A percentile compares a stretch with the other conserved stretches of the same genome.
Evolutionary conservation across 805 yeast species (phyloP).

Genomic region (Nakazawaea pomicola): DNA sequence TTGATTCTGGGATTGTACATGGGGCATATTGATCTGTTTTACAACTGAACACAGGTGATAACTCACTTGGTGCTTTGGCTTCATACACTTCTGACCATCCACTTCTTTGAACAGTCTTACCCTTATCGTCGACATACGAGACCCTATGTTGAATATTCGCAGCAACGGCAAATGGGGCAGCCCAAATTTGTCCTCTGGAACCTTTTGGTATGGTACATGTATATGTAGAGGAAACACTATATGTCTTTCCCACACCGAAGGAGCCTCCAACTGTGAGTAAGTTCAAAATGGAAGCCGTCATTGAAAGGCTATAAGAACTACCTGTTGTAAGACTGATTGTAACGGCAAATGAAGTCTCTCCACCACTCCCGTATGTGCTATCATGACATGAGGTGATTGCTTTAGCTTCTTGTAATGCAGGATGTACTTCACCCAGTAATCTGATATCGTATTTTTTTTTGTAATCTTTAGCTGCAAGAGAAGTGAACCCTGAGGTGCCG

Average conservation of each 20-base stretch:
- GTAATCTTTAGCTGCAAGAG: neutral
- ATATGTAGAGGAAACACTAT: neutral
- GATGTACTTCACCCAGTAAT: neutral
- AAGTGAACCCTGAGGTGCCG: neutral
- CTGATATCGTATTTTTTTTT: constrained; percentile 4
- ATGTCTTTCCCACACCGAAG: constrained; percentile 2
- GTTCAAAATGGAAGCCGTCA: constrained; percentile 5
- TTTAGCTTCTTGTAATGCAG: neutral
- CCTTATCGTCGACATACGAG: neutral
- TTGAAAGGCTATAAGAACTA: neutral
- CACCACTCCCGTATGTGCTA: constrained; percentile 9
- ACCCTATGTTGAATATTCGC: constrained; percentile 6
- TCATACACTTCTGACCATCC: constrained; percentile 4
- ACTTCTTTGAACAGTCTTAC: neutral
- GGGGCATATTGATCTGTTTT: constrained; percentile 7
- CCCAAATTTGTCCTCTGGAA: constrained; percentile 13
- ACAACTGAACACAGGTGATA: constrained; percentile 11
- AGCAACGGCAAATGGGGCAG: constrained; percentile 9
- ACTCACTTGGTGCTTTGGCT: constrained; percentile 5
- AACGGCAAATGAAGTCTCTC: constrained; percentile 2
- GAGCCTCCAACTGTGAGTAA: constrained; percentile 1
- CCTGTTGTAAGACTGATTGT: neutral
- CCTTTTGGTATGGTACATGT: constrained; percentile 11
- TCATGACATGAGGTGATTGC: constrained; percentile 13
- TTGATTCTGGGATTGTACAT: constrained; percentile 7